phyloP scores from a whole-genome alignment of 2,329 filamentous ascomycete genomes.

The Sporothrix globosa region DNA sequence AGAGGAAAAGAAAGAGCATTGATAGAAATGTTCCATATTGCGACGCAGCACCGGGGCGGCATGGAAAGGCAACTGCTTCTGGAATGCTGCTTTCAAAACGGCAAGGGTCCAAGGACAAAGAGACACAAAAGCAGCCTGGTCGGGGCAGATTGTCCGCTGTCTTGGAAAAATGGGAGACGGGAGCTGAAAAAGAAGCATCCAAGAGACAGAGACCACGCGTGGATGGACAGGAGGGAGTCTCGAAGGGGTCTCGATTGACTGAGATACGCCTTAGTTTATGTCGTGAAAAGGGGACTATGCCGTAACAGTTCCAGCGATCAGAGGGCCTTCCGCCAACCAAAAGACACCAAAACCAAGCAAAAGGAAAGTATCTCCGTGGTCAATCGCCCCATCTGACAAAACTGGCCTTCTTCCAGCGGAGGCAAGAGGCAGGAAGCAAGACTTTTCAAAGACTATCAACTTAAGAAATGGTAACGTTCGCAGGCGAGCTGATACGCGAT shows the following conservation, averaged over 20 bases:
- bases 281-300: neutral
- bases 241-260: neutral
- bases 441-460: neutral
- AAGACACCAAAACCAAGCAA: neutral
- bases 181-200: slow-evolving; percentile 9
- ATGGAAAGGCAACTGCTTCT: neutral
- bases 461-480: neutral
- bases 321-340: neutral
- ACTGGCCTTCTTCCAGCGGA: neutral
- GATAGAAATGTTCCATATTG: neutral
- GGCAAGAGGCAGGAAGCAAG: neutral
- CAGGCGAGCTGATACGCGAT: slow-evolving; percentile 17
- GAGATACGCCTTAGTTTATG: neutral
- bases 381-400: slow-evolving; percentile 11
- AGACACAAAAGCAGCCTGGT: neutral
- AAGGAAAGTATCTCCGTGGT: neutral
- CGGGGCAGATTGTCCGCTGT: slow-evolving; percentile 1
- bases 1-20: neutral
- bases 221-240: neutral
- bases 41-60: neutral
- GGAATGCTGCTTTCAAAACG: neutral
- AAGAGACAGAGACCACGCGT: neutral
- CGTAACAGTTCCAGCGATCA: neutral
- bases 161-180: neutral
- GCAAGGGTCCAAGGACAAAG: neutral